These are phyloP conservation scores for Vigna hirtella DNA, from an alignment of 306 rosid genomes.

Conservation along the genomic window DNA sequence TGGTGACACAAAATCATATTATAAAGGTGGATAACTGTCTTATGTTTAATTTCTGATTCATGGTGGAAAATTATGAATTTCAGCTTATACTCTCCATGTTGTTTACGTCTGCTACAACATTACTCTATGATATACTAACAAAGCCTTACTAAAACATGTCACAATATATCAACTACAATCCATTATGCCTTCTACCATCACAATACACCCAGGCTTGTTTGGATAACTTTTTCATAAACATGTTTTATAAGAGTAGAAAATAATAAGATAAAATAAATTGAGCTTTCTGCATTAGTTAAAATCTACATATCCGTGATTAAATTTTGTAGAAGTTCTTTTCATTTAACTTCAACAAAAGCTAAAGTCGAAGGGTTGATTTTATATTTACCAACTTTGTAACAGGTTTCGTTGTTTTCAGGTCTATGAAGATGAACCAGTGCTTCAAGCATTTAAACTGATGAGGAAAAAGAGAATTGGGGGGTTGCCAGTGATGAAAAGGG, in stretches of 20 bases:
- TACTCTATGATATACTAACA: not conserved
- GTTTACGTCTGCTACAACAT: not conserved
- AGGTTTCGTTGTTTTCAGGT: conserved; percentile 52
- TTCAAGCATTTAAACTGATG: conserved; percentile 89
- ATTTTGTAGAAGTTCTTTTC: not conserved
- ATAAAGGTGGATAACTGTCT: conserved; percentile 62
- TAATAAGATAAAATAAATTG: not conserved
- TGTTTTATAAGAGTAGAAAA: not conserved
- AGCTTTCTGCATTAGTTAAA: not conserved
- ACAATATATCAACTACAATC: not conserved
- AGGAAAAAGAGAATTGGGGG: conserved; percentile 86
- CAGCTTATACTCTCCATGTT: not conserved
- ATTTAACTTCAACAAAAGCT: not conserved
- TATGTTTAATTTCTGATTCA: conserved; percentile 19
- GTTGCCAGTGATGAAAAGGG: conserved; percentile 72
- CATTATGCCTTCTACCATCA: conserved; percentile 3
- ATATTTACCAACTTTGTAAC: conserved; percentile 3
- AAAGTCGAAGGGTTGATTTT: not conserved
- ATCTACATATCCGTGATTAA: not conserved
- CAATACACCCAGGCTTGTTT: not conserved
- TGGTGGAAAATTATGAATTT: not conserved
- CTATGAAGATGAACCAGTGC: conserved; percentile 86
- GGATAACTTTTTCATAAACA: not conserved
- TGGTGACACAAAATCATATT: conserved; percentile 56
- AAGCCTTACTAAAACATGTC: not conserved